Evolutionary conservation across 352 stramenopile species (phyloP).

Genomic region (Globisporangium camurandrum): DNA sequence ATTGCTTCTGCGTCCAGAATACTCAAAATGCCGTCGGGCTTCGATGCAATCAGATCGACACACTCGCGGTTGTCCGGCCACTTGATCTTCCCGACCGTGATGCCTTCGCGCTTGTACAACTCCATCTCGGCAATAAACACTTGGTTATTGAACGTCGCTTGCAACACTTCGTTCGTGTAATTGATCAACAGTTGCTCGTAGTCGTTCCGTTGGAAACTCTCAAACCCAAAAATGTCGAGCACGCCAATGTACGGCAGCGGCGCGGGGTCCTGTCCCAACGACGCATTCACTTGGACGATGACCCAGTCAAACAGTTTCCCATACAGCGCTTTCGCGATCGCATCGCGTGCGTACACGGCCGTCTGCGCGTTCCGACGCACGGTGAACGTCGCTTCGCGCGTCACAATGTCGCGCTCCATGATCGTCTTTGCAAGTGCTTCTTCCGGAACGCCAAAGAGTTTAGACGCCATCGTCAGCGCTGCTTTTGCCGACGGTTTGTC

Average conservation of each 20-base stretch:
- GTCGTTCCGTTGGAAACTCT: constrained; percentile 88
- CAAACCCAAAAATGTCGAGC: constrained; percentile 89
- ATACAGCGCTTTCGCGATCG: constrained; percentile 93
- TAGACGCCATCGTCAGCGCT: constrained; percentile 39
- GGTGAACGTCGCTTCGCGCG: constrained; percentile 76
- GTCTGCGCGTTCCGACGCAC: constrained; percentile 76
- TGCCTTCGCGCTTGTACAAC: constrained; percentile 87
- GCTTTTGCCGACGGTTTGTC: constrained; percentile 59
- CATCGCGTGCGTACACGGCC: constrained; percentile 85
- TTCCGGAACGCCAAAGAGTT: constrained; percentile 63
- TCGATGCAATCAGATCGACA: constrained; percentile 83
- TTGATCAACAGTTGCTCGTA: constrained; percentile 89
- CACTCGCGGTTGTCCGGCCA: constrained; percentile 90
- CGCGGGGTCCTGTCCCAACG: constrained; percentile 69
- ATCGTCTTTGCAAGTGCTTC: constrained; percentile 71
- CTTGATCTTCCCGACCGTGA: constrained; percentile 84
- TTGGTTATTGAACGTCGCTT: constrained; percentile 87
- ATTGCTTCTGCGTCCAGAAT: constrained; percentile 84
- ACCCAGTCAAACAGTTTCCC: constrained; percentile 91
- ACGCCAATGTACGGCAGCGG: constrained; percentile 86
- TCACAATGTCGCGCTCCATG: constrained; percentile 82
- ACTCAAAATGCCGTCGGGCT: constrained; percentile 72
- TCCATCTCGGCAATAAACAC: constrained; percentile 88
- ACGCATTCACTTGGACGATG: constrained; percentile 88
- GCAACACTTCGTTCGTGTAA: constrained; percentile 86